Conservation (phyloP, 352 stramenopile genomes). For the Globisporangium recalcitrans region DNA sequence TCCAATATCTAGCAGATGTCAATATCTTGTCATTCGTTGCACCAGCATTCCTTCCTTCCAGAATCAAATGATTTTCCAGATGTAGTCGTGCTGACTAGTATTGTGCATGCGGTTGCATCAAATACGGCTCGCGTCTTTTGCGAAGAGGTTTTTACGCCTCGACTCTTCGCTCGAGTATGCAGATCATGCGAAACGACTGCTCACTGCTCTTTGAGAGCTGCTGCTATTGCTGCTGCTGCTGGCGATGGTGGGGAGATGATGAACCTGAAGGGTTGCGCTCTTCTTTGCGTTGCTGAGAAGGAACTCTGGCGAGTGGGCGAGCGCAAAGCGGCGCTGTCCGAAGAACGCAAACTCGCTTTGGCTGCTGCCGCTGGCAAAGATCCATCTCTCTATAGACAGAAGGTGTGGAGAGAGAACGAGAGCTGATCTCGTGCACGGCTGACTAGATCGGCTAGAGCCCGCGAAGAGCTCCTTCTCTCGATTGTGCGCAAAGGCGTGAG, state of each 20-base stretch:
- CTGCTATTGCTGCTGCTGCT: no score
- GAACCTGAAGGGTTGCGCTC: not conserved
- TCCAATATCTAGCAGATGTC: not conserved
- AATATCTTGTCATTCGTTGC: not conserved
- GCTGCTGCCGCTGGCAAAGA: not conserved
- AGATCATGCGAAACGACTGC: constrained; percentile 1
- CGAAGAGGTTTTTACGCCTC: constrained; percentile 9
- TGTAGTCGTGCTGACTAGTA: not conserved
- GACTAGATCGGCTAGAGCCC: not conserved
- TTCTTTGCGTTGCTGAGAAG: not conserved
- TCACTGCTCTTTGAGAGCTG: not conserved
- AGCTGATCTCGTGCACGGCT: not conserved
- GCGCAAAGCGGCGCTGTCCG: constrained; percentile 2
- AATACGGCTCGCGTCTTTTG: not conserved
- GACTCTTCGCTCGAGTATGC: not conserved
- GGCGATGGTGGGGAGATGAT: no score
- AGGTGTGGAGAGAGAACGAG: not conserved
- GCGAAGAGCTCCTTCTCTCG: not conserved
- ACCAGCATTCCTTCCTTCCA: not conserved
- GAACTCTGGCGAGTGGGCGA: not conserved
- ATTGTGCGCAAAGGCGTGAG: not conserved
- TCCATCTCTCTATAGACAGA: not conserved
- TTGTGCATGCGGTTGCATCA: no score
- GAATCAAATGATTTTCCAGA: no score
- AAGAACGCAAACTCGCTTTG: constrained; percentile 1